Percentiles rank a stretch among this genome's conserved stretches.
Conservation (phyloP, 116 monocot genomes). For the Posidonia oceanica region DNA sequence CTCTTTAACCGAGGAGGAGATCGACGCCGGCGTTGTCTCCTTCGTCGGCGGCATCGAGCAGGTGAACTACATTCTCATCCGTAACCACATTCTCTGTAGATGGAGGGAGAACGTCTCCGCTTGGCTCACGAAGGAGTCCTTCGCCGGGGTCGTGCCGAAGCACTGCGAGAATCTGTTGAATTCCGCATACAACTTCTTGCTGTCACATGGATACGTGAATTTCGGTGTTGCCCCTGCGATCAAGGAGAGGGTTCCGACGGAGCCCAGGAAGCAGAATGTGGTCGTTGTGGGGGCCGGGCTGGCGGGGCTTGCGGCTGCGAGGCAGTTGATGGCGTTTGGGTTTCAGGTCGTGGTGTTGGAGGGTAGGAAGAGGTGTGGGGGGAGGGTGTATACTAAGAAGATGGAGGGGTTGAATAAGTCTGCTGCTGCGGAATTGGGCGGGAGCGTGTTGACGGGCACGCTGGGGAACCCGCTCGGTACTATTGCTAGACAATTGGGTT, state of each 20-base stretch:
- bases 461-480: slow-evolving; percentile 81
- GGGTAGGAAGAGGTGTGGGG: slow-evolving; percentile 82
- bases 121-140: slow-evolving; percentile 42
- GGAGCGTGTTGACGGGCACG: slow-evolving; percentile 78
- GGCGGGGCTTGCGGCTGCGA: slow-evolving; percentile 70
- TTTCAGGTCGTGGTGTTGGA: slow-evolving; percentile 78
- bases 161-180: slow-evolving; percentile 49
- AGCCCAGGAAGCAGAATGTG: slow-evolving; percentile 42
- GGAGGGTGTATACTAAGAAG: slow-evolving; percentile 80
- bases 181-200: slow-evolving; percentile 58
- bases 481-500: slow-evolving; percentile 66
- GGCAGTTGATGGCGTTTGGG: slow-evolving; percentile 69
- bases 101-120: slow-evolving; percentile 58
- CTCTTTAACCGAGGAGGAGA: slow-evolving; percentile 90
- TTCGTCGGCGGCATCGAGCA: slow-evolving; percentile 87
- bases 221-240: slow-evolving; percentile 66
- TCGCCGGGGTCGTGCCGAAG: slow-evolving; percentile 30
- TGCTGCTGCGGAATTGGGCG: slow-evolving; percentile 77
- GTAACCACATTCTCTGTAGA: slow-evolving; percentile 69
- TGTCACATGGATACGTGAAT: slow-evolving; percentile 70
- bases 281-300: slow-evolving; percentile 75
- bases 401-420: slow-evolving; percentile 53
- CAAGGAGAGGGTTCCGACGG: slow-evolving; percentile 44
- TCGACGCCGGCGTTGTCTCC: slow-evolving; percentile 79
- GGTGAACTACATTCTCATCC: slow-evolving; percentile 93